phyloP scores from a whole-genome alignment of 768 basidiomycete species.

The Lactarius vividus region DNA sequence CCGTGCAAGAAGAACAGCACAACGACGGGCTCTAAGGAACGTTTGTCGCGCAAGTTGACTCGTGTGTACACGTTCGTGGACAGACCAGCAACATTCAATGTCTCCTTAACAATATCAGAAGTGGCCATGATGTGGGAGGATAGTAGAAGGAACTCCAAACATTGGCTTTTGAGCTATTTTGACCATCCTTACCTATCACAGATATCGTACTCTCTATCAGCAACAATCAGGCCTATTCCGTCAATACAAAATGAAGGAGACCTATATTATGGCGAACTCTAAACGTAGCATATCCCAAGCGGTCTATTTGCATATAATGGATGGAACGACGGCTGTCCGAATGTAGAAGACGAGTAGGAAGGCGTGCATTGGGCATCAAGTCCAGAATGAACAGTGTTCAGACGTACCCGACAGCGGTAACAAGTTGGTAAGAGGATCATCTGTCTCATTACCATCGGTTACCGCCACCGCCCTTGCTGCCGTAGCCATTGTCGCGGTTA shows the following conservation, averaged over 20 bases:
- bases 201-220: not conserved
- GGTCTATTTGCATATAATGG: conserved; percentile 18
- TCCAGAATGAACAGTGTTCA: not conserved
- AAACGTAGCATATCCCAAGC: conserved; percentile 19
- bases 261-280: conserved; percentile 20
- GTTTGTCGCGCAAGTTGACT: conserved; percentile 15
- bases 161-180: not conserved
- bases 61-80: conserved; percentile 33
- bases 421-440: not conserved
- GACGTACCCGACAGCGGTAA: conserved; percentile 3
- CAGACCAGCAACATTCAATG: conserved; percentile 33
- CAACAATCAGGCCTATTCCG: not conserved
- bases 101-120: conserved; percentile 27
- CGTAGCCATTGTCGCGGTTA: conserved; percentile 44
- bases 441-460: conserved; percentile 36
- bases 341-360: not conserved
- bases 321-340: conserved; percentile 11
- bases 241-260: not conserved
- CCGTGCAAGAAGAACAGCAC: conserved; percentile 51
- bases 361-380: conserved; percentile 2
- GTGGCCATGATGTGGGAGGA: not conserved
- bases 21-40: conserved; percentile 29
- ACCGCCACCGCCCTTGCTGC: conserved; percentile 28
- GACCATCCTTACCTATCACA: not conserved
- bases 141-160: not conserved